A percentile compares a stretch with the other conserved stretches of the same genome.
Evolutionary conservation across 306 rosid species (phyloP).

Genomic region (Castanea sativa): DNA sequence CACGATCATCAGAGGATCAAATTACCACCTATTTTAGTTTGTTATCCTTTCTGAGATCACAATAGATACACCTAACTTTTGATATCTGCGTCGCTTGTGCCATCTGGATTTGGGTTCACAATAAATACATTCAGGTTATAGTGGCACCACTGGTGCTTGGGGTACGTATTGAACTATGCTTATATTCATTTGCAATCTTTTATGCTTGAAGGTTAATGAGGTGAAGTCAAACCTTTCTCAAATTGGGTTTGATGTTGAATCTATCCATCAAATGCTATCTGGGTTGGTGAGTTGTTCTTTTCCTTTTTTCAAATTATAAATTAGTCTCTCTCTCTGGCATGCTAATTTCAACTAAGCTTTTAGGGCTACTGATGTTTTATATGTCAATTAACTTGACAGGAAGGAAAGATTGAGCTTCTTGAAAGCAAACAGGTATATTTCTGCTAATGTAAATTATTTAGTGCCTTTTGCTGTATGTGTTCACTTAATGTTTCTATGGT

Average conservation of each 20-base stretch:
- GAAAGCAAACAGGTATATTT: constrained; percentile 54
- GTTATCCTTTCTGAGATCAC: constrained; percentile 10
- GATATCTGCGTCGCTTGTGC: constrained; percentile 8
- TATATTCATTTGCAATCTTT: neutral
- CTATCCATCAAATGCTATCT: constrained; percentile 45
- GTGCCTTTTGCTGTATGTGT: neutral
- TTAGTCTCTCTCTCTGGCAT: neutral
- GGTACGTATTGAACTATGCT: neutral
- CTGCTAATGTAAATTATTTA: neutral
- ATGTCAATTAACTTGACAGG: constrained; percentile 32
- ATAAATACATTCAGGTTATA: neutral
- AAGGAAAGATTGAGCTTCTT: constrained; percentile 40
- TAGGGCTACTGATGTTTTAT: neutral
- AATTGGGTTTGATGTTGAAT: constrained; percentile 57
- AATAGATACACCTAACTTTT: neutral
- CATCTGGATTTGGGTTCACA: neutral
- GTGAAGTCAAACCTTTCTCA: constrained; percentile 71
- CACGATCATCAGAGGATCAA: neutral
- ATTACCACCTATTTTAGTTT: neutral
- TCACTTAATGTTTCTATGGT: neutral
- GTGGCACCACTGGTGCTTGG: constrained; percentile 1
- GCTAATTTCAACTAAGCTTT: neutral
- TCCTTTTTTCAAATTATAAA: neutral
- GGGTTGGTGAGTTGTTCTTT: constrained; percentile 39
- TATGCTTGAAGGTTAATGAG: constrained; percentile 55